Evolutionary conservation across 345 rosid genomes (phyloP), one percentile per base, ranked within the genome.

Genomic region (Ricinus communis): DNA sequence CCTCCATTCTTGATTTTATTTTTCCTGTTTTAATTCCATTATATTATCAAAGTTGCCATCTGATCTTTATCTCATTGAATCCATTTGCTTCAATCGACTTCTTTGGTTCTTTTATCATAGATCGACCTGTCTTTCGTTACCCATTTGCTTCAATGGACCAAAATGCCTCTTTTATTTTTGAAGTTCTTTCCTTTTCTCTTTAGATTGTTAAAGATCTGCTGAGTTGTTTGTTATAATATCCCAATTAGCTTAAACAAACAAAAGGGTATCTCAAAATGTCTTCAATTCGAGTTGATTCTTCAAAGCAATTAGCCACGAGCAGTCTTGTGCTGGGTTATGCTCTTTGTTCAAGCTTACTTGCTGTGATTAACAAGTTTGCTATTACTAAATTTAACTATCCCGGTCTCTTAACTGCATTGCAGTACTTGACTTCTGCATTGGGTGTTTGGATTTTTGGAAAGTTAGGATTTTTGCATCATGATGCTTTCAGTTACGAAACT

Each of bases 301-400:
- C 51, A 7, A 73, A 73, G 66, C 81, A 78, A 55, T 61, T 74
- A 31, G 77, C 99, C 49, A 92, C 98, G 13, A 91, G 85, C 79
- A 84, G 93, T 65, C 91, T 95, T 69, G 93, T 95, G 16, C 56
- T 87, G 65, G 98, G 99, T 22, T 95, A 95, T 79, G 95, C 99
- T 13, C 87, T 95, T 15, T 92, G 97, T 77, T 95, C 99, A n/a
- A 95, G 99, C 77, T 81, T 95, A 83, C 98, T 95, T 66, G 97
- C 99, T 24, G 96, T 94, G 66, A 94, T 94, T 72, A 94, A 94
- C 87, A 94, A 94, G 81, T 84, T 82, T 62, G 99, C 99, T 25
- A 92, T 95, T 68, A 95, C 98, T 79, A 85, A 78, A 63, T 95
- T 95, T 76, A 89, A 84, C 80, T 95, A 80, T 80, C 98, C 96